Percentiles rank a stretch among this genome's conserved stretches.
Conservation (phyloP, 2,329 filamentous ascomycete species). For the Cadophora gregata region DNA sequence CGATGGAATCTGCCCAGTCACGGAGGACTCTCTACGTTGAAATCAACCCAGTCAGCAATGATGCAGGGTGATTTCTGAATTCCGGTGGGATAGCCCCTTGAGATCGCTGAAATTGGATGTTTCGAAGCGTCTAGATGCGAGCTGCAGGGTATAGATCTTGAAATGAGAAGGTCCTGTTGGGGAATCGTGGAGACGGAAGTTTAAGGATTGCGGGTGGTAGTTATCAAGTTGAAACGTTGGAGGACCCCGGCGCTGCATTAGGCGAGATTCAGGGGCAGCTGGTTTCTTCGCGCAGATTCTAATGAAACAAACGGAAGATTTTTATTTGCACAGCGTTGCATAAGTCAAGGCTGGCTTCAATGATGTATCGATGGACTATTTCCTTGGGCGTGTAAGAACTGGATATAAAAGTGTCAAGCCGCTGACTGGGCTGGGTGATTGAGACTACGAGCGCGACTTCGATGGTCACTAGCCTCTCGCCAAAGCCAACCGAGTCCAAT, state of each 20-base stretch:
- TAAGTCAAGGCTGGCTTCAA: not conserved
- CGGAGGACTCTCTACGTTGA: too few species aligned
- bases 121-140: slow-evolving; percentile 1
- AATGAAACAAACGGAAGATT: not conserved
- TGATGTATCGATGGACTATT: not conserved
- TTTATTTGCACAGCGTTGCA: not conserved
- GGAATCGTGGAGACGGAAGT: not conserved
- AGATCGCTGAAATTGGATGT: not conserved
- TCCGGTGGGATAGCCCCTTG: not conserved
- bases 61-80: not conserved
- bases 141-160: not conserved
- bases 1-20: too few species aligned
- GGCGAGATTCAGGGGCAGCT: slow-evolving; percentile 3
- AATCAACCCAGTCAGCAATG: not conserved
- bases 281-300: not conserved
- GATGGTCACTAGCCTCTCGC: too few species aligned
- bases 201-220: not conserved
- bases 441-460: too few species aligned
- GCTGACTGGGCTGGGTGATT: not conserved
- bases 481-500: too few species aligned
- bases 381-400: not conserved
- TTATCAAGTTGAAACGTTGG: not conserved
- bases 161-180: slow-evolving; percentile 3
- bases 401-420: not conserved
- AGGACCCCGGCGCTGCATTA: not conserved